Base-by-base conservation (phyloP, 176 grass and related monocot genomes). In the Pharus latifolius region DNA sequence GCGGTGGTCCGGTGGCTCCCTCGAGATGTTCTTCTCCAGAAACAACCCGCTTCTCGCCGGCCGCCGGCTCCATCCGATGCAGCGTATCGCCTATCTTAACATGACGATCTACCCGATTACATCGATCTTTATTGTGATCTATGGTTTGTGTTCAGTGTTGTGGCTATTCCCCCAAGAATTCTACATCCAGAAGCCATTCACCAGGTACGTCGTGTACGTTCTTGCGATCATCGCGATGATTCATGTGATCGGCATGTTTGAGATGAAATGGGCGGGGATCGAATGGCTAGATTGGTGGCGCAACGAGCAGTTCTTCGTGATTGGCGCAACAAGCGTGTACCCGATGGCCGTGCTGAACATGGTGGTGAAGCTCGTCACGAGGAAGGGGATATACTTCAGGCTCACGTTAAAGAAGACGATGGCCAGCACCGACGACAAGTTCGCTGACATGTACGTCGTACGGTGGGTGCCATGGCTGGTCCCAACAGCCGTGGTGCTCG, bases 311-410 rank as follows among this genome's bases (percentile, higher is more conserved):
- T 60, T 82, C 33, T 82, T 44, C 5, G 60, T 75, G 79, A 51
- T 82, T 6, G 63, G 63, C 14, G 34, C 79, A 0, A 67, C 45
- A 23, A 50, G 70, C 0, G 63, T 47, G 6, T 75, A 75, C 45
- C 79, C 79, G 1, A 33, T 63, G 1, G 71, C 79, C 0, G 71
- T 75, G 53, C 3, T 82, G 54, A 20, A 75, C 70, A 82, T 74
- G 71, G 2, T 60, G 19, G 26, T 82, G 44, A 67, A 74, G 45
- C 37, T 72, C 6, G 26, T 72, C 13, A 80, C 77, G 6, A 41
- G 60, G 48, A 80, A 72, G 14, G 67, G 77, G 14, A 55, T 80
- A 55, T 67, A 80, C 3, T 80, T 80, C 20, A 63, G 77, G 67
- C 40, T 80, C 49, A 80, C 78, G 1, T 72, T 68, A 0, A 80